These are phyloP conservation scores for Pyrenochaeta sp. DNA, from an alignment of 2,329 filamentous ascomycete species.

Conservation along the genomic window DNA sequence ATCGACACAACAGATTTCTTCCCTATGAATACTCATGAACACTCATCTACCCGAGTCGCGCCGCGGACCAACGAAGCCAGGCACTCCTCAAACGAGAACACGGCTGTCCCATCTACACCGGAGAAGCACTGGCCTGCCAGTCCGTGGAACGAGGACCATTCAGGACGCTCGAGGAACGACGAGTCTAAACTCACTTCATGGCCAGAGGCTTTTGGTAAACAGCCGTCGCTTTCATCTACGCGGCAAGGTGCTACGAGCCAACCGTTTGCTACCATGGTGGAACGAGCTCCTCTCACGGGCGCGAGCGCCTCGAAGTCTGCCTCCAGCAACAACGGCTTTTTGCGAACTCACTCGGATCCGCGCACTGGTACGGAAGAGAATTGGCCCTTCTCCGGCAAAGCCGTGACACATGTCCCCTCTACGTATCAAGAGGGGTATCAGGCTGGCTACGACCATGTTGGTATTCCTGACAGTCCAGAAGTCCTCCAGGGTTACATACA, in stretches of 20 bases:
- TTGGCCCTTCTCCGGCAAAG: constrained; percentile 33
- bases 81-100: constrained; percentile 24
- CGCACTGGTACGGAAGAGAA: constrained; percentile 29
- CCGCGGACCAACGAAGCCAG: constrained; percentile 26
- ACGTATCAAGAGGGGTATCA: constrained; percentile 52
- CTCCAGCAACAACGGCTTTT: constrained; percentile 18
- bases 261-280: constrained; percentile 4
- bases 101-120: constrained; percentile 40
- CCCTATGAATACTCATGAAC: constrained; percentile 51
- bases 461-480: constrained; percentile 41
- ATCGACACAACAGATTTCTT: constrained; percentile 54
- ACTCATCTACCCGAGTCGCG: constrained; percentile 48
- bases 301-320: constrained; percentile 13
- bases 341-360: constrained; percentile 24
- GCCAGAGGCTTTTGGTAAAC: constrained; percentile 42
- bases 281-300: constrained; percentile 13
- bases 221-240: constrained; percentile 26
- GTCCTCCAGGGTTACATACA: constrained; percentile 47
- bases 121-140: constrained; percentile 47
- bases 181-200: constrained; percentile 41
- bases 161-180: constrained; percentile 28
- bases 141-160: constrained; percentile 45
- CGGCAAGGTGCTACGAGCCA: constrained; percentile 20
- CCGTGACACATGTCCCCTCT: constrained; percentile 32
- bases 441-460: constrained; percentile 46